A percentile compares a stretch with the other conserved stretches of the same genome.
Evolutionary conservation across 352 stramenopile species (phyloP).

Genomic region (Globisporangium apiculatum): DNA sequence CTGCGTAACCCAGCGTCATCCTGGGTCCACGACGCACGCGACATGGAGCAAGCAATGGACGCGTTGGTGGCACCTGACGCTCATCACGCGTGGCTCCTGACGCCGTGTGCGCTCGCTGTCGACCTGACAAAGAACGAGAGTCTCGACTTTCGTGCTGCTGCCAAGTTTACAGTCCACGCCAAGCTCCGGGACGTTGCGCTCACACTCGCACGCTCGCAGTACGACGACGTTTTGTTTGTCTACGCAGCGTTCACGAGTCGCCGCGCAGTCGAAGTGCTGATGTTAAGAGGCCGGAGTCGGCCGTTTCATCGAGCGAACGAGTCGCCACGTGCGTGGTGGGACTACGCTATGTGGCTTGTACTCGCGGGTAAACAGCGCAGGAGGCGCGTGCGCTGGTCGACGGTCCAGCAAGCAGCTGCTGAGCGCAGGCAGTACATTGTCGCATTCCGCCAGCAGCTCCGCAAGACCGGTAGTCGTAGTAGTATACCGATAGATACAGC

Average conservation of each 20-base stretch:
- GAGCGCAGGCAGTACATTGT: conserved; percentile 62
- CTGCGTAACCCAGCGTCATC: conserved; percentile 4
- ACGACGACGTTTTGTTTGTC: conserved; percentile 75
- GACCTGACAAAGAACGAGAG: conserved; percentile 81
- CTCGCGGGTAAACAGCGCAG: conserved; percentile 18
- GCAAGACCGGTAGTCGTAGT: conserved; percentile 16
- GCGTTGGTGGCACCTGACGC: conserved; percentile 39
- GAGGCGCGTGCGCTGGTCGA: conserved; percentile 41
- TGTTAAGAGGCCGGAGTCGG: conserved; percentile 44
- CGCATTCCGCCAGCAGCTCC: conserved; percentile 40
- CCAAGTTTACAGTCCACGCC: conserved; percentile 63
- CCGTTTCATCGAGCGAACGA: conserved; percentile 38
- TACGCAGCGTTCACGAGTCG: conserved; percentile 56
- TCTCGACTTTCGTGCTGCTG: conserved; percentile 45
- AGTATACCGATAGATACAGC: conserved; percentile 18
- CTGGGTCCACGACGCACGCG: conserved; percentile 28
- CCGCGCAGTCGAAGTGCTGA: conserved; percentile 55
- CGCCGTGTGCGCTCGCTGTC: conserved; percentile 41
- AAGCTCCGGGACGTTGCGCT: conserved; percentile 39
- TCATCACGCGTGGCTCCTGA: conserved; percentile 35
- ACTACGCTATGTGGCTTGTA: conserved; percentile 51
- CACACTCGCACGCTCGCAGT: conserved; percentile 64
- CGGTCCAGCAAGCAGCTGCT: conserved; percentile 34
- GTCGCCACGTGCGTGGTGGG: conserved; percentile 65
- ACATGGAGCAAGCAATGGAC: conserved; percentile 35